Evolutionary conservation across 768 basidiomycete genomes (phyloP), one percentile per base, ranked within the genome.

Genomic region (Lactifluus hygrophoroides): DNA sequence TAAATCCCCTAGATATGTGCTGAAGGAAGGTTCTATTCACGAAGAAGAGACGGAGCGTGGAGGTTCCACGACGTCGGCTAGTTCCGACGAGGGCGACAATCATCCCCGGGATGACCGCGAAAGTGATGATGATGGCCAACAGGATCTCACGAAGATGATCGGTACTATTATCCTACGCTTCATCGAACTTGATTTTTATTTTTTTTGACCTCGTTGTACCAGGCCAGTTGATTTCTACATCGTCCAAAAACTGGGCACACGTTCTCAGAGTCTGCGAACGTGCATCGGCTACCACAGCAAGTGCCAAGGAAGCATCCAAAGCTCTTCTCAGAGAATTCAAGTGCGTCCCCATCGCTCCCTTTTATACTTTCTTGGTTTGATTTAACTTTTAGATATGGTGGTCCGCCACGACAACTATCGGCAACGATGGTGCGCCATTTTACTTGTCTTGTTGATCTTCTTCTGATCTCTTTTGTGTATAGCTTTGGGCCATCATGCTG

Each of bases 401-500:
- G 63, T 2, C n/a, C 55, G 25, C 45, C 57, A 30, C 61, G 59
- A 38, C 64, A 64, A 54, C 49, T 64, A 34, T 63, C 64, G 10
- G 64, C 64, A 35, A 61, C 64, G n/a, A 52, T 51, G 40, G 64
- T 64, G 25, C 43, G 64, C 61, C 49, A 28, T 43, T 37, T 5
- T 27, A 38, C 44, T 9, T 35, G n/a, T 16, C 13, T n/a, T 8
- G 27, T 9, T 19, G 13, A 52, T 60, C 21, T 14, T 45, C 25
- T 42, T 27, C 9, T 34, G 27, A 57, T 61, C 46, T 47, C 42
- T 3, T 50, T 14, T 23, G n/a, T 50, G 32, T 38, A 19, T 60
- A 90, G 88, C 68, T 96, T 6, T 94, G 91, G 93, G 86, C 91
- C 2, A 85, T 94, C 64, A 87, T 94, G 85, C 78, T 94, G 37